Conservation (phyloP, 352 stramenopile genomes). For the Phytophthora macrochlamydospora region DNA sequence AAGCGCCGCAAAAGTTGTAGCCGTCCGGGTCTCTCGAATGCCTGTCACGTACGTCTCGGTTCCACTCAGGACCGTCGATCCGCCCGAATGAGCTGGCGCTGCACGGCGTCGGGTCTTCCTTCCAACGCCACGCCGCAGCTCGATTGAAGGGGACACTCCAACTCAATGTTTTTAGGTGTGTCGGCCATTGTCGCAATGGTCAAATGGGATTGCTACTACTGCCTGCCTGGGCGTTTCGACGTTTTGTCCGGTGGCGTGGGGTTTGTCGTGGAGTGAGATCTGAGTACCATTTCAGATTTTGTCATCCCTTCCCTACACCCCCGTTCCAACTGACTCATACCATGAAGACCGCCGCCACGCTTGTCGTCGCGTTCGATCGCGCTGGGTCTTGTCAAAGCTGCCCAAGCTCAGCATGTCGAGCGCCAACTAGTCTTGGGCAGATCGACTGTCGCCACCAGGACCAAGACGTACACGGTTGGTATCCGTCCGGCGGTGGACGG, state of each 20-base stretch:
- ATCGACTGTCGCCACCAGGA: constrained; percentile 29
- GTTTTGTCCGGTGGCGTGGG: not conserved
- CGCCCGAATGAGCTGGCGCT: constrained; percentile 2
- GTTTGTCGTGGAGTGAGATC: not conserved
- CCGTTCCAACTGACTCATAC: not conserved
- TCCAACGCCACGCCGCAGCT: too few species aligned
- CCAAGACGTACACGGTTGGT: constrained; percentile 36
- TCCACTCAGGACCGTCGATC: constrained; percentile 20
- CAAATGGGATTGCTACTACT: too few species aligned
- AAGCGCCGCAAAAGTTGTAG: constrained; percentile 5
- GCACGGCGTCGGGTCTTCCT: too few species aligned
- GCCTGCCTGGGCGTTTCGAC: too few species aligned
- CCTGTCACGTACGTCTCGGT: constrained; percentile 33
- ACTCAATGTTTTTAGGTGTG: too few species aligned
- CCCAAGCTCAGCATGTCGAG: constrained; percentile 6
- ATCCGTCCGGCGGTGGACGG: constrained; percentile 21
- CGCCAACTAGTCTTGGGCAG: constrained; percentile 40
- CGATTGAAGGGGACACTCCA: too few species aligned
- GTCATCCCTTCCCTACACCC: constrained; percentile 12
- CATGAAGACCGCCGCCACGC: constrained; percentile 16
- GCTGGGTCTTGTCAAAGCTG: constrained; percentile 1
- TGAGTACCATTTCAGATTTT: constrained; percentile 16
- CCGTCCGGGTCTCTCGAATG: constrained; percentile 11
- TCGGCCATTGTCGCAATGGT: too few species aligned
- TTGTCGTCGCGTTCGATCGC: constrained; percentile 13